Evolutionary conservation across 441 rosid species (phyloP), one percentile per base, ranked within the genome.

Genomic region (Erodium trifolium): DNA sequence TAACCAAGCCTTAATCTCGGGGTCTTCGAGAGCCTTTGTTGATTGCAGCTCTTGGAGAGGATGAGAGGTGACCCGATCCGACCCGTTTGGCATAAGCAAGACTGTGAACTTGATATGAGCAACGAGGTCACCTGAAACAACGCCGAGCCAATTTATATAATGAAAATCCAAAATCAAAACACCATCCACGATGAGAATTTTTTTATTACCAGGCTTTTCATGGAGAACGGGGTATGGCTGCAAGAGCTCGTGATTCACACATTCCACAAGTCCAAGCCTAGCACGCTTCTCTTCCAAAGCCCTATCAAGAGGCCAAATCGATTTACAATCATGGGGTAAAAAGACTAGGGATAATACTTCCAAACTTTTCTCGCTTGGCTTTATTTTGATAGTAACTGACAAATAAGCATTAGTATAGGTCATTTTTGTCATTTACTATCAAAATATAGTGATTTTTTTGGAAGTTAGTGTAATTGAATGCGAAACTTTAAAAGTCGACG

Each of bases 181-280:
- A 49, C 2, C 2, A 41, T 1, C 12, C 9, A 41, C 11, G 12
- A 9, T 9, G 47, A 41, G 47, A 41, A 41, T 6, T 41, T 41
- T 7, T 5, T 41, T 37, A 41, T 73, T 82, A 88, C 98, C 98
- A 69, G 96, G 84, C 71, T 90, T 94, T 86, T 94, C 97, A 34
- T 92, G 87, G 66, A 94, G 94, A n/a, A 94, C 97, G 64, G 97
- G 99, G 70, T 90, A 92, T 43, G 98, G 93, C 73, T 88, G 97
- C 79, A 94, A 70, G 72, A 85, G 97, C 1, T 93, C 98, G 35
- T 94, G 98, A 78, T 88, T 94, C 72, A 94, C 93, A 67, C 95
- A 88, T 82, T 94, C 97, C 55, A 90, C 89, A 35, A 94, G 80
- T 63, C 98, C 98, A 14, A 94, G 81, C 35, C 96, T 81, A 65